Conservation (phyloP, 2,329 filamentous ascomycete species). For the Stylonectria norvegica region DNA sequence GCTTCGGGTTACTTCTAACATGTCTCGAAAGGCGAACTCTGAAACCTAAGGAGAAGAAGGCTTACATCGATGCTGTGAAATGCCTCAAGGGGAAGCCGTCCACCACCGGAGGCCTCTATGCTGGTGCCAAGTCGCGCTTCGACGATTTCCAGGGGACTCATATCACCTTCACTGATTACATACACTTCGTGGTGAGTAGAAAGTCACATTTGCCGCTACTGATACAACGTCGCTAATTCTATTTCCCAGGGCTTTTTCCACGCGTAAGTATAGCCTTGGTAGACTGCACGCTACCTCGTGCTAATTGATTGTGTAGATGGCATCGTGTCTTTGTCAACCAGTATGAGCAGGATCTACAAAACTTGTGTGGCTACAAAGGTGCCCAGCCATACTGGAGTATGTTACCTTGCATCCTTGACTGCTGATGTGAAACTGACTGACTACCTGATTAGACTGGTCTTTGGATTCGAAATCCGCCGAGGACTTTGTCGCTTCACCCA, state of each 20-base stretch:
- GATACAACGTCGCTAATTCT: background rate
- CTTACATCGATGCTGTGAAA: conserved; percentile 22
- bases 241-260: conserved; percentile 11
- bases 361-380: conserved; percentile 18
- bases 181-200: conserved; percentile 24
- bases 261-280: conserved; percentile 2
- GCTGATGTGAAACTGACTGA: background rate
- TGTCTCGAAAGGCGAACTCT: conserved; percentile 13
- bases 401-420: background rate
- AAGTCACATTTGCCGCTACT: background rate
- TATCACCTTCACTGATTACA: conserved; percentile 19
- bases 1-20: background rate
- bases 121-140: conserved; percentile 20
- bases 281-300: background rate
- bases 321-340: conserved; percentile 13
- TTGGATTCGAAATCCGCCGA: conserved; percentile 10
- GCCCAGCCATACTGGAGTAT: conserved; percentile 22
- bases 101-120: conserved; percentile 10
- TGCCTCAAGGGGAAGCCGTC: conserved; percentile 20
- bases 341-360: conserved; percentile 21
- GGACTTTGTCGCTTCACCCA: conserved; percentile 18
- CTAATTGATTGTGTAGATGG: conserved; percentile 10
- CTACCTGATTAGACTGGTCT: conserved; percentile 10
- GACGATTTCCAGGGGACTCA: conserved; percentile 28
- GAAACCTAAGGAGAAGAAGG: conserved; percentile 14